Evolutionary conservation across 1,139 yeast species (phyloP), one percentile per base, ranked within the genome.

Genomic region (Taphrina confusa): DNA sequence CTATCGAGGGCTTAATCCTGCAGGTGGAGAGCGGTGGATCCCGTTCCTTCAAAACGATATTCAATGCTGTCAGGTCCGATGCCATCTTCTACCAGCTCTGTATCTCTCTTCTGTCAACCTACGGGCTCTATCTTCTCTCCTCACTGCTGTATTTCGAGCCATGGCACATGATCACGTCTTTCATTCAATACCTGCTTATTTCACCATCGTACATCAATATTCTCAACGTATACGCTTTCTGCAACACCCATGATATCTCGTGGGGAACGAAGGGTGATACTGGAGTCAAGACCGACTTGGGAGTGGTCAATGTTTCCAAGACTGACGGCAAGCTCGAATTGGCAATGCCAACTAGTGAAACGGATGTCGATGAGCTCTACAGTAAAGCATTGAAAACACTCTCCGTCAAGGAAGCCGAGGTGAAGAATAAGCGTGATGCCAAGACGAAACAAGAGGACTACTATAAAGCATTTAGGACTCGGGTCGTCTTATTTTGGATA

Each of bases 231-330:
- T 87, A 87, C 71, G 88, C 94, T 4, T 87, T 87, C 72, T 86
- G 94, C 76, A 87, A 87, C 70, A 85, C 86, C 66, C 91, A 87
- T 72, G 95, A 87, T 73, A 84, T 87, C 56, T 84, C 92, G 0
- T 87, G 95, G 95, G 95, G 95, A 69, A 87, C 92, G 25, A 85
- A 87, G 71, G 91, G 89, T 27, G 87, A 80, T 60, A 82, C 81
- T 30, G 76, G 75, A 42, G 82, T 82, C 61, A 78, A 78, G 66
- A 72, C 74, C 58, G 90, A 85, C 72, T 76, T 87, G 66, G 95
- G 95, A 58, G 79, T 80, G 23, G 92, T 90, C 33, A 82, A 81
- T 46, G 75, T 81, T 5, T 78, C 81, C 64, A 76, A 75, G 64
- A 75, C 77, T 64, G 79, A 84, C 68, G 78, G 81, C 68, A 83